Percentiles rank a stretch among this genome's conserved stretches.
These are phyloP conservation scores for Cutaneotrichosporon cavernicola DNA, from an alignment of 1,284 basidiomycete genomes.

Conservation along the genomic window DNA sequence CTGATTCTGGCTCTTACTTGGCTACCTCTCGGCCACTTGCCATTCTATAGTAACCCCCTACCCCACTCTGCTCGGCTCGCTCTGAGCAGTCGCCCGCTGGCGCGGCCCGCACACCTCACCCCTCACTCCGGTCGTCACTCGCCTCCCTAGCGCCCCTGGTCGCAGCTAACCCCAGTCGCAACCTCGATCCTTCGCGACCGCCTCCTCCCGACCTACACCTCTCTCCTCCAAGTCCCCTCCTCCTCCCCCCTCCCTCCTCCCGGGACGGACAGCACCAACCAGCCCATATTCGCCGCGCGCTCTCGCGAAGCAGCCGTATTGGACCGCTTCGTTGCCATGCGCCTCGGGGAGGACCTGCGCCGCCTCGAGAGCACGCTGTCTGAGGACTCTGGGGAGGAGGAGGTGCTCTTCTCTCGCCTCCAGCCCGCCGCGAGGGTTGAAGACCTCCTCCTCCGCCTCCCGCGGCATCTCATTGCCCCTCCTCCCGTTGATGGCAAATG, in stretches of 20 bases:
- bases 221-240: constrained; percentile 28
- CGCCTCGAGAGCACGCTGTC: constrained; percentile 37
- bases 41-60: too few species aligned
- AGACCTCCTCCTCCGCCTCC: constrained; percentile 40
- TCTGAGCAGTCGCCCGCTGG: background rate
- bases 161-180: constrained; percentile 27
- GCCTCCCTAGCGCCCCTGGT: background rate
- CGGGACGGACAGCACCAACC: background rate
- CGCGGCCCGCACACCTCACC: background rate
- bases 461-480: constrained; percentile 26
- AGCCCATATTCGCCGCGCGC: constrained; percentile 36
- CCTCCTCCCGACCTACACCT: constrained; percentile 29
- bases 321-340: constrained; percentile 47
- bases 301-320: constrained; percentile 43
- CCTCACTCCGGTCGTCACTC: background rate
- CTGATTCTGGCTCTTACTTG: background rate
- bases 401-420: constrained; percentile 35
- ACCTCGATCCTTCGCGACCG: constrained; percentile 37
- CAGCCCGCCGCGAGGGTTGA: constrained; percentile 45
- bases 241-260: constrained; percentile 36
- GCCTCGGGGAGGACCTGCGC: constrained; percentile 41
- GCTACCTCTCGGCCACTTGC: too few species aligned
- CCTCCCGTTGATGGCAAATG: background rate
- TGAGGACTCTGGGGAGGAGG: constrained; percentile 37
- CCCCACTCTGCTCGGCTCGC: too few species aligned